Evolutionary conservation across 1,139 yeast genomes (phyloP), one percentile per base, ranked within the genome.

Genomic region (Hansenula lynferdii): DNA sequence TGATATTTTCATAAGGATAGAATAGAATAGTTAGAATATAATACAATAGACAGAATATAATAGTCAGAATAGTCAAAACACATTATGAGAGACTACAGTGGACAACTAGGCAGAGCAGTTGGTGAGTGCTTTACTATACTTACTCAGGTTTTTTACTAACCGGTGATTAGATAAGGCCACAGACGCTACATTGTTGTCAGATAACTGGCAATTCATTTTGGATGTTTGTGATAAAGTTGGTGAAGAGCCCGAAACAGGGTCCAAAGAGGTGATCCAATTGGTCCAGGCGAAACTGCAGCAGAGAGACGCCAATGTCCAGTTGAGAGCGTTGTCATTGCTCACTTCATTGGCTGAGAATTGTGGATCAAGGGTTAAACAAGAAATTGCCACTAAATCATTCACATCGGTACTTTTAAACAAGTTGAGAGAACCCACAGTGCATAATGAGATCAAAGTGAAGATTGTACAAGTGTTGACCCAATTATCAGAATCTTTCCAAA

Each of bases 341-440:
- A 73, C 78, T 16, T 82, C 96, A 0, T 61, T 87, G 27, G 96
- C 96, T 1, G 96, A 90, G 60, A 92, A 92, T 58, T 90, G 97
- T 63, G 97, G 97, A 1, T 80, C 95, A 3, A 70, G 89, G 49
- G 77, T 85, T 75, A 81, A 80, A 51, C 89, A 85, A 45, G 87
- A 83, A 51, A 79, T 90, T 33, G 90, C 96, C 26, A 68, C 87
- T 26, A 77, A 75, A 48, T 56, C 71, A 10, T 87, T 89, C 56
- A 75, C 89, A 22, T 67, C 70, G 33, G 69, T 70, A 18, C 64
- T 92, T 36, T 54, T 78, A 28, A 68, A 69, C 42, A 66, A 81
- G 47, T 66, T 86, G 24, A 70, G 69, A 15, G 86, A 80, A 51
- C 59, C 65, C 18, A 60, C 67, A 34, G 73, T 84, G 27, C 96